These are phyloP conservation scores for Neurospora cerealis DNA, from an alignment of 495 filamentous ascomycete genomes.

Conservation along the genomic window DNA sequence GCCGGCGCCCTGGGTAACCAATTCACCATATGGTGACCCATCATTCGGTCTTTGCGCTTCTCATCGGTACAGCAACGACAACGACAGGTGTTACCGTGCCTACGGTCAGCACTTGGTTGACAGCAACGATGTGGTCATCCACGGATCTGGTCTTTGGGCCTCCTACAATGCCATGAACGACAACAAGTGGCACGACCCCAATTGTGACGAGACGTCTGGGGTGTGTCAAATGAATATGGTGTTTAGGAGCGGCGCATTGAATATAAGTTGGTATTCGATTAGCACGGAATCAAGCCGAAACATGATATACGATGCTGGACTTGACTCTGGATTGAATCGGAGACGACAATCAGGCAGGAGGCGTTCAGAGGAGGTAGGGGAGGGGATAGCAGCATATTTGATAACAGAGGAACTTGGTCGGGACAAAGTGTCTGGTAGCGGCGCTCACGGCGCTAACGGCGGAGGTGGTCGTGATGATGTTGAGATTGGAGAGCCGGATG, in stretches of 20 bases:
- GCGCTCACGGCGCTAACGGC: not conserved
- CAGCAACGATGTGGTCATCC: constrained; percentile 32
- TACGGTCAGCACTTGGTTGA: constrained; percentile 27
- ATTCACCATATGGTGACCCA: constrained; percentile 9
- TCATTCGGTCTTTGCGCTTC: constrained; percentile 11
- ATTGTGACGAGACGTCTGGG: constrained; percentile 12
- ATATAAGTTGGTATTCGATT: constrained; percentile 32
- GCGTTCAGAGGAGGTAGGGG: constrained; percentile 40
- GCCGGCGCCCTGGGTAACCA: constrained; percentile 11
- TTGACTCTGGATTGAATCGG: constrained; percentile 6
- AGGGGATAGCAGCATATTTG: constrained; percentile 24
- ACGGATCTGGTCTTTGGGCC: constrained; percentile 41
- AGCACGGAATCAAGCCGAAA: constrained; percentile 34
- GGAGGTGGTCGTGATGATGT: not conserved
- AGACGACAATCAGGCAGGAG: constrained; percentile 24
- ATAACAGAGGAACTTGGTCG: not conserved
- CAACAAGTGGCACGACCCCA: constrained; percentile 9
- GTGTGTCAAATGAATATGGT: constrained; percentile 36
- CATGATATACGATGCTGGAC: constrained; percentile 26
- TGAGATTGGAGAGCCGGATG: not conserved
- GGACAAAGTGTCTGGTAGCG: not conserved
- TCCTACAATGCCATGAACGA: constrained; percentile 37
- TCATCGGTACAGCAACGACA: not conserved
- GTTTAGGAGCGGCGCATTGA: constrained; percentile 20
- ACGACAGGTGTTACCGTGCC: constrained; percentile 32